These are phyloP conservation scores for Fonsecaea monophora DNA, from an alignment of 2,329 filamentous ascomycete species.

Conservation along the genomic window DNA sequence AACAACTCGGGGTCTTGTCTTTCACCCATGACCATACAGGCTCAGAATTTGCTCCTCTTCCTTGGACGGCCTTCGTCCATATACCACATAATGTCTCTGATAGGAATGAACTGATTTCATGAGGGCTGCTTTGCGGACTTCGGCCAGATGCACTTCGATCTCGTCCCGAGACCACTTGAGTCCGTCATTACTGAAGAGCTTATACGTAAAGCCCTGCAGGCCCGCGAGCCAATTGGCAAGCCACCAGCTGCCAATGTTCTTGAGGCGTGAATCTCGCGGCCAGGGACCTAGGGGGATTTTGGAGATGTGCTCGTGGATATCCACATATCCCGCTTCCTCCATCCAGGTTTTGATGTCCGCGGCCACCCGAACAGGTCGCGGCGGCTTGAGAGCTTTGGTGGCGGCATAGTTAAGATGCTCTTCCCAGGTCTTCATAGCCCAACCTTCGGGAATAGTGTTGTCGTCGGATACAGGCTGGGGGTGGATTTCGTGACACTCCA, in stretches of 20 bases:
- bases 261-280: constrained; percentile 57
- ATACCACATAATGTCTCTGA: constrained; percentile 49
- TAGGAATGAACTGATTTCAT: constrained; percentile 52
- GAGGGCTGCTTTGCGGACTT: constrained; percentile 51
- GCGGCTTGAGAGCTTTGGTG: constrained; percentile 51
- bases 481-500: constrained; percentile 54
- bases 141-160: constrained; percentile 55
- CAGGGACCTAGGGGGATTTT: constrained; percentile 62
- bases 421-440: constrained; percentile 59
- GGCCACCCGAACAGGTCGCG: constrained; percentile 59
- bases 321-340: constrained; percentile 63
- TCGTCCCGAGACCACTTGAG: constrained; percentile 54
- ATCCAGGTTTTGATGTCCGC: constrained; percentile 62
- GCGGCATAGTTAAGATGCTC: constrained; percentile 52
- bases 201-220: constrained; percentile 53
- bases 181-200: constrained; percentile 46
- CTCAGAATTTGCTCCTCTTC: constrained; percentile 35
- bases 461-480: constrained; percentile 61
- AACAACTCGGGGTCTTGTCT: background rate
- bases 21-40: constrained; percentile 22
- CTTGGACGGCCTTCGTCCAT: constrained; percentile 40
- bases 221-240: constrained; percentile 55
- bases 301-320: constrained; percentile 60
- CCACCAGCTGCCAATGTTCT: constrained; percentile 58
- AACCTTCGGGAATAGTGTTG: constrained; percentile 58